Evolutionary conservation across 805 yeast genomes (phyloP).

Genomic region (Myxozyma vanderwaltii): DNA sequence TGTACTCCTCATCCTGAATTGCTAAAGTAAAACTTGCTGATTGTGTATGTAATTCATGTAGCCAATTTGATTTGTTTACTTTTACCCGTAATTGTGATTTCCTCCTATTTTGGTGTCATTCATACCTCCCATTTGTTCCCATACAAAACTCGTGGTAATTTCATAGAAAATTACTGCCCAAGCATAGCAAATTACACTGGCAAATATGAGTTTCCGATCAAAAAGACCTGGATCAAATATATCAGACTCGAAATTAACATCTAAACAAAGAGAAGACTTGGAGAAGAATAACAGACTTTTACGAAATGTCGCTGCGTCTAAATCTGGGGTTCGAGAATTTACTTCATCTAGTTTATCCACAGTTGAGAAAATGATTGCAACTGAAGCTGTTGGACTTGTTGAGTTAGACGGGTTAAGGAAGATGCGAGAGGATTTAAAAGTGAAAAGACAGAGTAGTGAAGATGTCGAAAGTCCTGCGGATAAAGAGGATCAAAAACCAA

Average conservation of each 20-base stretch:
- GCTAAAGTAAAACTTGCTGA: neutral
- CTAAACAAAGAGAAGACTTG: conserved; percentile 12
- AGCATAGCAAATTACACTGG: neutral
- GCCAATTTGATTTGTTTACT: too few species aligned
- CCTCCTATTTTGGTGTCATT: neutral
- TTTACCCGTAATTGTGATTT: too few species aligned
- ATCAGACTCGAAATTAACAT: neutral
- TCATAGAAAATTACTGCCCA: neutral
- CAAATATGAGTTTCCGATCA: neutral
- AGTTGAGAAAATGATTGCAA: conserved; percentile 19
- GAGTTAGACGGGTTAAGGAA: conserved; percentile 9
- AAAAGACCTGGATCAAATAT: neutral
- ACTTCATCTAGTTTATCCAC: conserved; percentile 2
- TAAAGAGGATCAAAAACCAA: neutral
- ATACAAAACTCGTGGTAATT: neutral
- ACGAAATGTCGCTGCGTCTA: conserved; percentile 16
- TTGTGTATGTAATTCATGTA: too few species aligned
- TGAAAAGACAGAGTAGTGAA: neutral
- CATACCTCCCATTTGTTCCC: neutral
- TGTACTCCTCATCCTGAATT: conserved; percentile 20
- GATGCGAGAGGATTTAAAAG: conserved; percentile 13
- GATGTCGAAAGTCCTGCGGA: neutral
- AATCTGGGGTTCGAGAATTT: conserved; percentile 20
- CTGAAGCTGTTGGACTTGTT: conserved; percentile 24
- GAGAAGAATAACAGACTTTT: conserved; percentile 5